Conservation (phyloP, 108 stramenopile species). For the Mayamaea pseudoterrestris region DNA sequence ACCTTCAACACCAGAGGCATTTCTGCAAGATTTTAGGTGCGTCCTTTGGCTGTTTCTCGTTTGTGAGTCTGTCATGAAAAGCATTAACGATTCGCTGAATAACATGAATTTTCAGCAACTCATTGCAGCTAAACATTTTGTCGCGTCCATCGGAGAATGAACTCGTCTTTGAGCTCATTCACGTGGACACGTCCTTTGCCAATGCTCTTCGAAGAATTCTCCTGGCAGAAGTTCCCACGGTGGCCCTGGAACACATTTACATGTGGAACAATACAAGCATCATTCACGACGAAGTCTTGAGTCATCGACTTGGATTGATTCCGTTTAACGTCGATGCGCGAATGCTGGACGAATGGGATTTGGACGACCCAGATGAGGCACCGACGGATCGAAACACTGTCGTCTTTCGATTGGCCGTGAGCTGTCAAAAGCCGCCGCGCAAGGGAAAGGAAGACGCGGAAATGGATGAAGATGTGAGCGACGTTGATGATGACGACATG, state of each 20-base stretch:
- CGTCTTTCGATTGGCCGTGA: constrained; percentile 80
- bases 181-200: constrained; percentile 88
- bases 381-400: constrained; percentile 80
- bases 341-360: constrained; percentile 49
- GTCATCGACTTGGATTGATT: constrained; percentile 89
- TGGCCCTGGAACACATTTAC: constrained; percentile 89
- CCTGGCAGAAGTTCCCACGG: constrained; percentile 85
- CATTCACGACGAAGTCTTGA: constrained; percentile 91
- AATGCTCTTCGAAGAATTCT: constrained; percentile 94
- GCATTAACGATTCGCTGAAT: neutral
- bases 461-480: constrained; percentile 9
- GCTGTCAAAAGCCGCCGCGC: constrained; percentile 28
- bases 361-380: constrained; percentile 42
- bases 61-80: neutral
- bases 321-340: constrained; percentile 78
- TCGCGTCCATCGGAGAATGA: constrained; percentile 44
- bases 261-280: constrained; percentile 87
- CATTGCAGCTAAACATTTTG: constrained; percentile 42
- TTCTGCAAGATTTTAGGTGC: constrained; percentile 33
- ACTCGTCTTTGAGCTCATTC: constrained; percentile 79
- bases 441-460: constrained; percentile 8
- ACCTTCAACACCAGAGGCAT: constrained; percentile 39
- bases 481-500: constrained; percentile 31
- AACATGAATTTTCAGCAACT: constrained; percentile 8
- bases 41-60: constrained; percentile 5